Percentiles rank a stretch among this genome's conserved stretches.
Evolutionary conservation across 306 rosid species (phyloP).

Genomic region (Rubus parviflorus): DNA sequence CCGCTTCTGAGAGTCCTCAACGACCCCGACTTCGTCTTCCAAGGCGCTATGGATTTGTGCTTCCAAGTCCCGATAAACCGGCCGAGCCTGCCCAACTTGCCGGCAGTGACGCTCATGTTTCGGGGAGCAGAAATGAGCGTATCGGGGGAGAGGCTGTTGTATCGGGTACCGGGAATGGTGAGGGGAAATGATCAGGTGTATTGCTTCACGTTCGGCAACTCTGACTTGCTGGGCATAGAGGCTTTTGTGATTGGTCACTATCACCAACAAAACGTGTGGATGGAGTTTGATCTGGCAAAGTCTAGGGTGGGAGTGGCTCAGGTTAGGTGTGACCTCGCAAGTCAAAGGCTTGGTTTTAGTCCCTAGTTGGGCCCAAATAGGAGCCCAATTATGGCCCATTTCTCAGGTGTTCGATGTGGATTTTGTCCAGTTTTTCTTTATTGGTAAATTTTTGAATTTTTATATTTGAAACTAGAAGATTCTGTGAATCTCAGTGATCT

Average conservation of each 20-base stretch:
- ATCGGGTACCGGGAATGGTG: slow-evolving; percentile 53
- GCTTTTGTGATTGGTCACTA: slow-evolving; percentile 78
- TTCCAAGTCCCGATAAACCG: slow-evolving; percentile 27
- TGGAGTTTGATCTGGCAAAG: slow-evolving; percentile 77
- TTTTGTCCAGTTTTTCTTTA: not conserved
- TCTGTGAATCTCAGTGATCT: not conserved
- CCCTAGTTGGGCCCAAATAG: not conserved
- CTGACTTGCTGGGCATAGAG: slow-evolving; percentile 68
- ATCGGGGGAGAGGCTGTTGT: slow-evolving; percentile 54
- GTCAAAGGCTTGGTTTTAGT: slow-evolving; percentile 58
- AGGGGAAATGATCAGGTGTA: slow-evolving; percentile 50
- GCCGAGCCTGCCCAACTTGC: slow-evolving; percentile 31
- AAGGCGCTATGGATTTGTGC: slow-evolving; percentile 84
- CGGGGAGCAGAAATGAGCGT: slow-evolving; percentile 78
- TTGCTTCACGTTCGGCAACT: slow-evolving; percentile 83
- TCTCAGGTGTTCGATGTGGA: too few relatives aligned
- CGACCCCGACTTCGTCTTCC: slow-evolving; percentile 67
- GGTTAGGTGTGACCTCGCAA: slow-evolving; percentile 61
- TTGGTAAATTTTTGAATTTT: not conserved
- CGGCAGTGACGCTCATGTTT: slow-evolving; percentile 61
- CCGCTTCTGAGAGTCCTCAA: slow-evolving; percentile 31
- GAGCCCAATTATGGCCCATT: too few relatives aligned
- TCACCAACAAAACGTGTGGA: slow-evolving; percentile 90
- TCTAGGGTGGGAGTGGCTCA: slow-evolving; percentile 74
- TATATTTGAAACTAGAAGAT: not conserved